Evolutionary conservation across 108 stramenopile species (phyloP).

Genomic region (Schizochytrium sp.): DNA sequence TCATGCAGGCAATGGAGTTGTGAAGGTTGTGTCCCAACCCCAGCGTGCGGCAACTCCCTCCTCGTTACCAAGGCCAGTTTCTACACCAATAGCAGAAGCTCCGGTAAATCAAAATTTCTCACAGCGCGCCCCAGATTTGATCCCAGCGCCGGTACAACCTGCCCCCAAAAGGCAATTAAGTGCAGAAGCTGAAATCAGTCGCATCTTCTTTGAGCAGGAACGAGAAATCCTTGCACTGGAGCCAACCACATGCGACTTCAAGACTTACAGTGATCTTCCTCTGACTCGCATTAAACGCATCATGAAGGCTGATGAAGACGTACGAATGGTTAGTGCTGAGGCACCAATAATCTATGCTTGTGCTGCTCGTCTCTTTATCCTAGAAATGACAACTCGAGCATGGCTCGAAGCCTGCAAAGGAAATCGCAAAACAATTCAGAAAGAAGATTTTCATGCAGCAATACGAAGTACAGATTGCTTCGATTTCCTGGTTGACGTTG

Average conservation of each 20-base stretch:
- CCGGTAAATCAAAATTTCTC: background rate
- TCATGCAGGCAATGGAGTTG: no score
- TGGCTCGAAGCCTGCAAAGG: background rate
- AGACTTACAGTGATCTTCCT: slow-evolving; percentile 39
- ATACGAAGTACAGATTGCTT: slow-evolving; percentile 87
- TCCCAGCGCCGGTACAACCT: background rate
- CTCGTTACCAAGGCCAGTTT: background rate
- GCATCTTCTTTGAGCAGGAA: background rate
- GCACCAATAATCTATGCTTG: slow-evolving; percentile 40
- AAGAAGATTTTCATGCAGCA: slow-evolving; percentile 87
- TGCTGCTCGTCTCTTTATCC: slow-evolving; percentile 47
- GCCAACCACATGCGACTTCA: slow-evolving; percentile 40
- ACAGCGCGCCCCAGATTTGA: background rate
- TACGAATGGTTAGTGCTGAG: slow-evolving; percentile 39
- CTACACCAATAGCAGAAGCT: background rate
- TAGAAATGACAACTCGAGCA: background rate
- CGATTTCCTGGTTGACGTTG: slow-evolving; percentile 69
- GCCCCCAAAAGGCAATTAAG: background rate
- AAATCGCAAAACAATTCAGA: slow-evolving; percentile 83
- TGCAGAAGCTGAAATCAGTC: background rate
- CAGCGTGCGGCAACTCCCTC: no score
- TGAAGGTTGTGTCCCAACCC: no score
- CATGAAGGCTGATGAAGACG: slow-evolving; percentile 62
- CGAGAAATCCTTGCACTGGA: background rate
- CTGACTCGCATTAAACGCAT: slow-evolving; percentile 59